These are phyloP conservation scores for Catharanthus roseus DNA, from an alignment of 257 asterid species.

Conservation along the genomic window DNA sequence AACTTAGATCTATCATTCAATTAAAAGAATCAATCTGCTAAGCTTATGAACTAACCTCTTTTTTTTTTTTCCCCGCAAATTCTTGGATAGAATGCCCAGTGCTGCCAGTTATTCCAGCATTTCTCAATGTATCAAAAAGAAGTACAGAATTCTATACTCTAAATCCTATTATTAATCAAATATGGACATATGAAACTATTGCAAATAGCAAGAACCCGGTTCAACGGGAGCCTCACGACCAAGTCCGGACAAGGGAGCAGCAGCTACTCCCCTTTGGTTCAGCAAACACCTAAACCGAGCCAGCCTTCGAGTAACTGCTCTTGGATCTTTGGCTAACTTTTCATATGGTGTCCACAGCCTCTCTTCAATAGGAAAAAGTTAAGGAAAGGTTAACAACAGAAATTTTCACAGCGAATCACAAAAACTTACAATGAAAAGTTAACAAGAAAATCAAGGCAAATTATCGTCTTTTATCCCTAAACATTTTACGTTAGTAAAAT, in stretches of 20 bases:
- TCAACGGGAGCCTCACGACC: conserved; percentile 57
- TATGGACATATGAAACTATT: conserved; percentile 19
- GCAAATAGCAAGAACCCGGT: conserved; percentile 77
- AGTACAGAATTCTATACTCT: neutral
- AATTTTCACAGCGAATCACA: neutral
- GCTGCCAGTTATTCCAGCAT: conserved; percentile 3
- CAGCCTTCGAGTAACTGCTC: conserved; percentile 42
- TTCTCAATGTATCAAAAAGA: conserved; percentile 19
- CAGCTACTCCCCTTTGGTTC: conserved; percentile 90
- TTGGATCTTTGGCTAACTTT: conserved; percentile 54
- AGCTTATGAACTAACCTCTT: neutral
- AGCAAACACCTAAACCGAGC: conserved; percentile 70
- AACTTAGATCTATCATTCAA: neutral
- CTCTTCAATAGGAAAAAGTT: conserved; percentile 34
- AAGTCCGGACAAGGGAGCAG: conserved; percentile 64
- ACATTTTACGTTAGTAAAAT: too few relatives aligned
- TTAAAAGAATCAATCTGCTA: neutral
- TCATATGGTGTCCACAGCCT: conserved; percentile 73
- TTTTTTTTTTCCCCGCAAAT: too few relatives aligned
- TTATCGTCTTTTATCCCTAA: too few relatives aligned
- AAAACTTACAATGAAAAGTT: neutral
- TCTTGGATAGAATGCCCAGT: conserved; percentile 1
- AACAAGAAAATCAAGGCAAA: neutral
- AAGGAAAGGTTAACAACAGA: neutral
- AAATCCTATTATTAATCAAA: neutral